Base-by-base conservation (phyloP, 2,329 filamentous ascomycete genomes). In the Aspergillus eucalypticola region DNA sequence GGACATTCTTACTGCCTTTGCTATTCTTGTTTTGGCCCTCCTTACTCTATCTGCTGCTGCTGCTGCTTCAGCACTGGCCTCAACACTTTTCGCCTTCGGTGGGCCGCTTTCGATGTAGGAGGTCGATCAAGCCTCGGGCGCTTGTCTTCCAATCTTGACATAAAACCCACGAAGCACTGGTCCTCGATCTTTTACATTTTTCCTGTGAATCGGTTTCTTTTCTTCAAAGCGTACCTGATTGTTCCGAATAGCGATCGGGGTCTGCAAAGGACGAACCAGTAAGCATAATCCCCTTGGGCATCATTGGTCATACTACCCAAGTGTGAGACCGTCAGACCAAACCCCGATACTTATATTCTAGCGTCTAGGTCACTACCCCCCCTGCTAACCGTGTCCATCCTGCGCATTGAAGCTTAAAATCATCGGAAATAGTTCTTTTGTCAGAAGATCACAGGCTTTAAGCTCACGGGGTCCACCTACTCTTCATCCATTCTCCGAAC, bases 81-180 rank as follows among this genome's bases (percentile, higher is more conserved):
- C 53, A 55, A 55, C 53, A 21, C 25, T 44, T 35, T 55, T 44
- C 17, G 53, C 53, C 42, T 21, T 55, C 53, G 53, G 53, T 46
- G 55, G 55, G 27, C 46, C 55, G 13, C 23, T 50, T 32, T 50
- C 55, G 29, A 57, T 57, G 54, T 58, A 46, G 55, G 21, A 53
- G 54, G 48, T 59, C 58, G 52, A 61, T 59, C 55, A 52, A 52
- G 48, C 56, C n/a, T 35, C 39, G 41, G 53, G 42, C 39, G 39
- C 51, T 52, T 32, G 15, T 50, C 32, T 38, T 54, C 35, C 46
- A 27, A 21, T 38, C 42, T 54, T 41, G 27, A 50, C 38, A 50
- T 61, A 19, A 55, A 55, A 46, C 29, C 53, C 23, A 42, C 53
- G 53, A 55, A 44, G 53, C 38, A 32, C 23, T 32, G 42, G 53